Evolutionary conservation across 495 filamentous ascomycete genomes (phyloP).

Genomic region (Penicilliopsis zonata): DNA sequence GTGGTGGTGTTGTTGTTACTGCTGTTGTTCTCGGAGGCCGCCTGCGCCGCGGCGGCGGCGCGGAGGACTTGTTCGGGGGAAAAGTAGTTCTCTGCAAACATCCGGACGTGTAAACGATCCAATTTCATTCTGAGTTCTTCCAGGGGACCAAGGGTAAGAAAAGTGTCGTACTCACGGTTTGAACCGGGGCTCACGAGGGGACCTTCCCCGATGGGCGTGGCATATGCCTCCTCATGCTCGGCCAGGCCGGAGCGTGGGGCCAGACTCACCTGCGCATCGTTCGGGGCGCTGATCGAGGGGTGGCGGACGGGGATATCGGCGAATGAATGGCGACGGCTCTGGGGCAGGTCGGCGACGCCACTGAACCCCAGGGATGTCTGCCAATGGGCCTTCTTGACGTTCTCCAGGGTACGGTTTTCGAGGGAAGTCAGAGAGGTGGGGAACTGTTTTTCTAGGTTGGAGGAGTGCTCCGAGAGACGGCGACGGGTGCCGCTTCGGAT

Average conservation of each 20-base stretch:
- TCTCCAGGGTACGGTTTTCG: constrained; percentile 67
- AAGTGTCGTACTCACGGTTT: constrained; percentile 32
- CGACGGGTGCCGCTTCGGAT: constrained; percentile 35
- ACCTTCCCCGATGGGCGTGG: constrained; percentile 21
- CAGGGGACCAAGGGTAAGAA: constrained; percentile 18
- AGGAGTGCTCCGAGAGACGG: constrained; percentile 53
- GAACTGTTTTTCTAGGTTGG: constrained; percentile 39
- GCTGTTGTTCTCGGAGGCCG: too few species aligned
- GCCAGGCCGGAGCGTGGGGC: constrained; percentile 17
- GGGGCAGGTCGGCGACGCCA: constrained; percentile 54
- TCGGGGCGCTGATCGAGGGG: constrained; percentile 49
- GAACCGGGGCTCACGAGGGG: constrained; percentile 19
- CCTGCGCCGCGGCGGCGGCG: constrained; percentile 21
- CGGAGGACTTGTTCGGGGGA: constrained; percentile 30
- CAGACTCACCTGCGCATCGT: constrained; percentile 31
- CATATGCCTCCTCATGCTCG: constrained; percentile 28
- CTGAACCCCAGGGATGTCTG: constrained; percentile 77
- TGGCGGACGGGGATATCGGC: constrained; percentile 70
- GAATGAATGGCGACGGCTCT: constrained; percentile 94
- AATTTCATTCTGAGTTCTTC: constrained; percentile 26
- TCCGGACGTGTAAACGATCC: constrained; percentile 32
- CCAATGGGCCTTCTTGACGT: constrained; percentile 75
- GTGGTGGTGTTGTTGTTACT: too few species aligned
- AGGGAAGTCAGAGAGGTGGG: constrained; percentile 40
- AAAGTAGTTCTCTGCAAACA: constrained; percentile 39